Conservation (phyloP, 129 eudicot genomes). For the Saposhnikovia divaricata region DNA sequence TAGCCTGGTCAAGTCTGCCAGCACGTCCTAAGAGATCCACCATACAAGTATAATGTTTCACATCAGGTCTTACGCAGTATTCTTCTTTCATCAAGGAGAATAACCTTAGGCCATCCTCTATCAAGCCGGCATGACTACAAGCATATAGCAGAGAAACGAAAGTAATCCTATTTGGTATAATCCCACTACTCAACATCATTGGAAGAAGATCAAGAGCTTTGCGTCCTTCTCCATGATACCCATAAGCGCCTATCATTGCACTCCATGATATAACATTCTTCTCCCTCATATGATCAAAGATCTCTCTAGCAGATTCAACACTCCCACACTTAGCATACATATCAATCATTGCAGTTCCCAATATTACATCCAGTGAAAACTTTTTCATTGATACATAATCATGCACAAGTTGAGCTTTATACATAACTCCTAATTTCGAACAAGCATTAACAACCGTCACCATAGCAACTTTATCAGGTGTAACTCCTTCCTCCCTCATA, state of each 20-base stretch:
- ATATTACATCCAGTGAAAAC: not conserved
- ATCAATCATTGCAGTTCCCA: conserved; percentile 3
- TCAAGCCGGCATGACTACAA: conserved; percentile 5
- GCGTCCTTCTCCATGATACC: not conserved
- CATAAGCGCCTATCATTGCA: not conserved
- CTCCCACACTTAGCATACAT: conserved; percentile 6
- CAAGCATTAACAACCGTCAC: conserved; percentile 8
- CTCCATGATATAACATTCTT: conserved; percentile 49
- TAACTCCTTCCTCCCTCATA: not conserved
- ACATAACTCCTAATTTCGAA: conserved; percentile 1
- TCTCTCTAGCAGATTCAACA: not conserved
- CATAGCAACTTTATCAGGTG: conserved; percentile 3
- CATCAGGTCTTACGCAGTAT: conserved; percentile 45
- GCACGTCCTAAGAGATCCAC: conserved; percentile 29
- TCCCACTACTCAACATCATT: not conserved
- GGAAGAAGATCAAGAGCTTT: conserved; percentile 2
- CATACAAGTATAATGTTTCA: conserved; percentile 64
- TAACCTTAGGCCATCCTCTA: conserved; percentile 32
- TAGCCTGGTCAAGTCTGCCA: conserved; percentile 2
- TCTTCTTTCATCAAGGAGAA: conserved; percentile 50
- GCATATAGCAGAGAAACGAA: not conserved
- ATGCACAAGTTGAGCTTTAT: not conserved
- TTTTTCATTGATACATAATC: not conserved
- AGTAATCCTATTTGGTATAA: not conserved
- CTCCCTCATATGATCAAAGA: not conserved